Base-by-base conservation (phyloP, 441 rosid genomes). In the Pelargonium myrrhifolium region DNA sequence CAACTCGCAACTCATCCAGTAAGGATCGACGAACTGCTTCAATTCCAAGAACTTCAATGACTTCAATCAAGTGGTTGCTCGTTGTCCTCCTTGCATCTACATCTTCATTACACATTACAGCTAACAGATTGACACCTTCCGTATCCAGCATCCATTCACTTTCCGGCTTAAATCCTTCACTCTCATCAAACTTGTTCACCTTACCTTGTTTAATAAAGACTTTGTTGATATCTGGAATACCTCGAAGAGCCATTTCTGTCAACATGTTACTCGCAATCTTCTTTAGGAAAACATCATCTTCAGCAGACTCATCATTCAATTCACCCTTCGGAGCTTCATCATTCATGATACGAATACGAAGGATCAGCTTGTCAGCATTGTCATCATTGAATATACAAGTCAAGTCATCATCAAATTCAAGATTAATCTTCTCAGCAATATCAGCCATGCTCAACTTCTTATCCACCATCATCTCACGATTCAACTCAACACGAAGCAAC, bases 111-210 rank as follows among this genome's bases (percentile, higher is more conserved):
- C 96, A 92, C 92, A 95, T 81, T 42, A 95, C 99, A 78, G 97
- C 98, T 65, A 95, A 83, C 61, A 95, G 97, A 80, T 95, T 95
- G 65, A 92, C 98, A 66, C 99, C 99, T 80, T 95, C 99, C 0
- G 98, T 95, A 74, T 95, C 99, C 67, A 95, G 74, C 97, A 92
- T 90, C 99, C 98, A 95, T 82, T 95, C 98, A 79, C 88, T 95
- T 10, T 74, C 72, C 0, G 96, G 82, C 85, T 83, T 92, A 73
- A 92, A 92, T 35, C 97, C 97, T 31, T 82, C 96, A 47, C 67
- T 80, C 63, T 89, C 96, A 73, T 92, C 96, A 76, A 92, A 94
- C 73, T 74, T 90, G 83, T 88, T 94, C 42, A 80, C 80, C 79
- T 92, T 92, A 55, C 84, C 83, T 58, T 82, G 85, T 82, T 92